Base-by-base conservation (phyloP, 768 basidiomycete species). In the Leccinum fibrillosum region DNA sequence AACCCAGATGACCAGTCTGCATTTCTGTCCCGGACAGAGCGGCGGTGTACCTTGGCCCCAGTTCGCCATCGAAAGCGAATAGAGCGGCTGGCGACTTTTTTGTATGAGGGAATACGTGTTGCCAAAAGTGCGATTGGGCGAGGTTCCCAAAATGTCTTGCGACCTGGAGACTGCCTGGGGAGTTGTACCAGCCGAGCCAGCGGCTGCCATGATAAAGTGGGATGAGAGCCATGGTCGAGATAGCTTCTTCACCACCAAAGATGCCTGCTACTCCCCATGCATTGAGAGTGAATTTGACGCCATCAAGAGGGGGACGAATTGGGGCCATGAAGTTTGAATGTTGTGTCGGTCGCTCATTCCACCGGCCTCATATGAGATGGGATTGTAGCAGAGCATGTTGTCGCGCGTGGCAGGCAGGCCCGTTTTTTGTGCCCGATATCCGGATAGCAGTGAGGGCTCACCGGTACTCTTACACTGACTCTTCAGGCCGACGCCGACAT, bases 131-230 rank as follows among this genome's bases (percentile, higher is more conserved):
- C 21, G 65, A 65, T 12, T 58, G 59, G 2, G 72, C 68, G 25
- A 74, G 63, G 17, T 59, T 53, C 8, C 67, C 69, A 19, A 74
- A 70, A 19, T 62, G 61, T 48, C 62, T 67, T 17, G 74, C 73
- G 12, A 75, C 61, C 25, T 57, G 53, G 32, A 68, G 63, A 52
- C 70, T 70, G 21, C 73, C 74, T 0, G 73, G 74, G 10, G 71
- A 62, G 39, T 75, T 75, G 51, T 74, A 75, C 71, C 72, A 75
- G 28, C 73, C 71, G 10, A 75, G 56, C 68, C 68, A 75, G 12
- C 65, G 70, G 53, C 67, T 64, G 13, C 65, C 61, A 23, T 62
- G 56, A 51, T 60, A 70, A 34, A 75, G 54, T 21, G 69, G 74
- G 8, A 74, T 67, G 28, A 65, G 61, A n/a, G 60, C 50, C 56